Percentiles rank a stretch among this genome's conserved stretches.
These are phyloP conservation scores for Syzygium aqueum DNA, from an alignment of 345 rosid genomes.

Conservation along the genomic window DNA sequence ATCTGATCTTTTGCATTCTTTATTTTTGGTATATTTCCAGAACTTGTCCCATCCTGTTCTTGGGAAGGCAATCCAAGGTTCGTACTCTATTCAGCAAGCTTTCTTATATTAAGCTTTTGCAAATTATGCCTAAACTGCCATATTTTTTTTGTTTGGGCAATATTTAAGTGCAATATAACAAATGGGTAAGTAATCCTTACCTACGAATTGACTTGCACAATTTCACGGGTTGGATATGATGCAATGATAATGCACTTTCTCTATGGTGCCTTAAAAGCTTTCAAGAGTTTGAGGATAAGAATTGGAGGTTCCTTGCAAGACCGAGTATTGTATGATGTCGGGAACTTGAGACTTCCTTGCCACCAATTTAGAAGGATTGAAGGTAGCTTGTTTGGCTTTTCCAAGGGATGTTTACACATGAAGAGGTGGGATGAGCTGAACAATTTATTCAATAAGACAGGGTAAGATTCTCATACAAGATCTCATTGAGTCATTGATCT, in stretches of 20 bases:
- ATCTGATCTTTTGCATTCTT: neutral
- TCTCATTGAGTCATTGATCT: neutral
- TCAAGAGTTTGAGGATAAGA: conserved; percentile 70
- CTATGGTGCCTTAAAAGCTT: conserved; percentile 38
- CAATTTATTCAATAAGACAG: conserved; percentile 39
- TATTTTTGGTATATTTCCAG: conserved; percentile 26
- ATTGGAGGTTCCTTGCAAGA: conserved; percentile 98
- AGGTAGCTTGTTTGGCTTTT: conserved; percentile 75
- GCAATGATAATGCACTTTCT: neutral
- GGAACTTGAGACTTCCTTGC: conserved; percentile 50
- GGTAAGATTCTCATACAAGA: conserved; percentile 30
- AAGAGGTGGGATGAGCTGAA: conserved; percentile 89
- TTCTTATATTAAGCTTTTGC: neutral
- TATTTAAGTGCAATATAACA: neutral
- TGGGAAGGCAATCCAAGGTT: conserved; percentile 76
- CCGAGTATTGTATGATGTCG: conserved; percentile 72
- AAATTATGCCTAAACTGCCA: neutral
- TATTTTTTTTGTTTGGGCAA: neutral
- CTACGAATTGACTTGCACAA: neutral
- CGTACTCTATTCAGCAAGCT: neutral
- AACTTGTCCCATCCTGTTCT: conserved; percentile 74
- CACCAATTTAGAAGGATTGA: conserved; percentile 54
- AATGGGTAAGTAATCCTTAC: neutral
- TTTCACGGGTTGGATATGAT: neutral
- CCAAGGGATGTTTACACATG: conserved; percentile 89